Evolutionary conservation across 495 filamentous ascomycete species (phyloP).

Genomic region (Penicillium subrubescens): DNA sequence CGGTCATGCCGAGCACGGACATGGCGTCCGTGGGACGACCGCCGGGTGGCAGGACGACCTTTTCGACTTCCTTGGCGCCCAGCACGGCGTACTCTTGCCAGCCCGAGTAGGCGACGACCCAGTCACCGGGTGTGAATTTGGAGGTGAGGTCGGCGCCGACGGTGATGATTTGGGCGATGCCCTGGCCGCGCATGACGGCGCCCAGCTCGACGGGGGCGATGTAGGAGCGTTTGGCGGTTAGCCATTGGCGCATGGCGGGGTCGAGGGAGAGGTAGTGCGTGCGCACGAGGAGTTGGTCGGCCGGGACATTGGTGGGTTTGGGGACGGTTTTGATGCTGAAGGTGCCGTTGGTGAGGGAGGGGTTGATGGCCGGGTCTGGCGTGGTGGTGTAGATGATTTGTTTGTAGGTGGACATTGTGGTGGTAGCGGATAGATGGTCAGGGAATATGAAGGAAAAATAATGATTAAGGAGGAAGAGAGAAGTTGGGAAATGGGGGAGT

Average conservation of each 20-base stretch:
- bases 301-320: constrained; percentile 47
- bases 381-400: constrained; percentile 47
- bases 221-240: constrained; percentile 68
- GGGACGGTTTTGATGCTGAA: constrained; percentile 56
- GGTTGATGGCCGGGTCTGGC: constrained; percentile 43
- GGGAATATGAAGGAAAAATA: neutral
- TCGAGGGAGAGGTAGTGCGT: constrained; percentile 74
- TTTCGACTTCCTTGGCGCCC: constrained; percentile 44
- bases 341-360: constrained; percentile 45
- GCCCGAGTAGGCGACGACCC: constrained; percentile 52
- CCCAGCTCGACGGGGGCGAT: constrained; percentile 65
- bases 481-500: neutral
- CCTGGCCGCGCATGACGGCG: constrained; percentile 66
- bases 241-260: constrained; percentile 80
- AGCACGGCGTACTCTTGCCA: constrained; percentile 67
- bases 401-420: constrained; percentile 39
- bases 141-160: constrained; percentile 40
- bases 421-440: neutral
- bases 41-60: constrained; percentile 47
- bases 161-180: constrained; percentile 55
- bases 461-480: neutral
- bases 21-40: constrained; percentile 59
- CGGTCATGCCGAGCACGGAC: constrained; percentile 60
- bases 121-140: constrained; percentile 54
- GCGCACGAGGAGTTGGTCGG: constrained; percentile 67